A percentile compares a stretch with the other conserved stretches of the same genome.
Evolutionary conservation across 1,139 yeast genomes (phyloP).

Genomic region (Saccharomycopsis phalli): DNA sequence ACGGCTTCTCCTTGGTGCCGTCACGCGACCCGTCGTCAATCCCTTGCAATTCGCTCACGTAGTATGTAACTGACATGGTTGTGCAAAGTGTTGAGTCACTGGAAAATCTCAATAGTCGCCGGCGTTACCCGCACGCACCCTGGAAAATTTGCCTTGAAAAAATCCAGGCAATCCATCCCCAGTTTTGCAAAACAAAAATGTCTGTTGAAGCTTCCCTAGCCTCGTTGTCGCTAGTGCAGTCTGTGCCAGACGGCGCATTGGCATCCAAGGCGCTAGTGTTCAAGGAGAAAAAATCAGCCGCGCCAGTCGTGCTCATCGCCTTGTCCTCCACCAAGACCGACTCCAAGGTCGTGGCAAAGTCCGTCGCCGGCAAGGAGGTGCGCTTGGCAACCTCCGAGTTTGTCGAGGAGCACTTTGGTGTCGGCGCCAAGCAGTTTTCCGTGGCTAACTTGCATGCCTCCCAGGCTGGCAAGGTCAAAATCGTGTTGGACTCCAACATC

Average conservation of each 20-base stretch:
- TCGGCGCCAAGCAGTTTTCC: slow-evolving; percentile 58
- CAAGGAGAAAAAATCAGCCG: slow-evolving; percentile 85
- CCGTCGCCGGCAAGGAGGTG: slow-evolving; percentile 74
- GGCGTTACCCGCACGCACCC: background rate
- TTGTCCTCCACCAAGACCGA: slow-evolving; percentile 66
- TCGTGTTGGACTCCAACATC: slow-evolving; percentile 56
- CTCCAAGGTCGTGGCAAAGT: slow-evolving; percentile 50
- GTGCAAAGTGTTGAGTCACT: background rate
- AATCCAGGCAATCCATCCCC: background rate
- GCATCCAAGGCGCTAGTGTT: slow-evolving; percentile 71
- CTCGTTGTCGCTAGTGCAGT: slow-evolving; percentile 41
- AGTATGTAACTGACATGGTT: slow-evolving; percentile 26
- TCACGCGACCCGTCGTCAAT: slow-evolving; percentile 42
- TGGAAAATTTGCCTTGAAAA: background rate
- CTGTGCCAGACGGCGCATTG: slow-evolving; percentile 35
- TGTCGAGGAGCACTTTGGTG: slow-evolving; percentile 55
- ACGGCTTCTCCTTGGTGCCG: slow-evolving; percentile 67
- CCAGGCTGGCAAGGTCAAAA: slow-evolving; percentile 54
- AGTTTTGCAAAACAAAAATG: background rate
- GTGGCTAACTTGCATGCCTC: slow-evolving; percentile 48
- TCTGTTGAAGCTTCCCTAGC: slow-evolving; percentile 52
- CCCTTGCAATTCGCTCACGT: slow-evolving; percentile 70
- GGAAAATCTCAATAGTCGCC: background rate
- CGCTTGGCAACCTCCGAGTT: slow-evolving; percentile 80
- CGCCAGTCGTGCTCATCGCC: slow-evolving; percentile 78